Evolutionary conservation across 2,329 filamentous ascomycete species (phyloP).

Genomic region (Aspergillus pseudoglaucus): DNA sequence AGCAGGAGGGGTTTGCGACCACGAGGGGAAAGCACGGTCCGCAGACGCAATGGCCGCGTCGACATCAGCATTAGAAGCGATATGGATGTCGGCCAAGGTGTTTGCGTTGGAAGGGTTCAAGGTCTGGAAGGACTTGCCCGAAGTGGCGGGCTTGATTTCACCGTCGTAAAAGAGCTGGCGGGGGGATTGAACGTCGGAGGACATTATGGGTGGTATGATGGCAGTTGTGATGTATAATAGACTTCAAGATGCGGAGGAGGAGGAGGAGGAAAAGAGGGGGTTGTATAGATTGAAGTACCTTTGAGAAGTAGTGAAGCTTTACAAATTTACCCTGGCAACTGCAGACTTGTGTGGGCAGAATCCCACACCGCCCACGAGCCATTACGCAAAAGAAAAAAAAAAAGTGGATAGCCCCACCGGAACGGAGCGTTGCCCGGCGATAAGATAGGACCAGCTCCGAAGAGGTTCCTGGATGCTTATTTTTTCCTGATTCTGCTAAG

Average conservation of each 20-base stretch:
- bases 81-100: constrained; percentile 64
- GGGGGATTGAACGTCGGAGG: constrained; percentile 36
- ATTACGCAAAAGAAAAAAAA: not conserved
- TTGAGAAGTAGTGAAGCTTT: constrained; percentile 1
- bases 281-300: not conserved
- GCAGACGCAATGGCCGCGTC: constrained; percentile 68
- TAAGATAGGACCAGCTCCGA: not conserved
- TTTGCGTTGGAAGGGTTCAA: constrained; percentile 67
- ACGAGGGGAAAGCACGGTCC: constrained; percentile 63
- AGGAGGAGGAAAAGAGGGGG: constrained; percentile 19
- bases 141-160: constrained; percentile 54
- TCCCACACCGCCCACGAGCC: not conserved
- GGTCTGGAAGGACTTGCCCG: constrained; percentile 60
- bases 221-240: not conserved
- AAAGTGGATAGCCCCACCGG: not conserved
- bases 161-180: constrained; percentile 72
- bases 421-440: not conserved
- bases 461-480: not conserved
- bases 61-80: constrained; percentile 60
- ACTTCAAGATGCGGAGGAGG: constrained; percentile 6
- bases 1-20: constrained; percentile 69
- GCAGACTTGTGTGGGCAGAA: not conserved
- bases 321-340: not conserved
- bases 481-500: not conserved
- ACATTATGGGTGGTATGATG: constrained; percentile 15